Base-by-base conservation (phyloP, 2,329 filamentous ascomycete genomes). In the Paecilomyces niveus region DNA sequence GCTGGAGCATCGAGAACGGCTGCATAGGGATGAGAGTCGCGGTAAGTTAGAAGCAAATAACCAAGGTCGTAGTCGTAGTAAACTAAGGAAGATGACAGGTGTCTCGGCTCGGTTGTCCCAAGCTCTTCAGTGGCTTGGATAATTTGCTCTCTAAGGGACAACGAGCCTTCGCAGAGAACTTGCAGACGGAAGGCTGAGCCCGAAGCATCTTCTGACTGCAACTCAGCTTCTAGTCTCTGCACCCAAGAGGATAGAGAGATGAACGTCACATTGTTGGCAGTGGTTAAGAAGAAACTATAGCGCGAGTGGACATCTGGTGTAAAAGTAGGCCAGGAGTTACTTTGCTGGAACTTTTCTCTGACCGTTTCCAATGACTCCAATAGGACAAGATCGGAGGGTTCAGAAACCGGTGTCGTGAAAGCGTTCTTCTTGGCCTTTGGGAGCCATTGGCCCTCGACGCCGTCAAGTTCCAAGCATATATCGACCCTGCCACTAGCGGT, bases 391-490 rank as follows among this genome's bases (percentile, higher is more conserved):
- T 78, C 76, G 51, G 73, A 70, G 9, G 75, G 70, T 22, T 78
- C 74, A 3, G 72, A 74, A 18, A 74, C 58, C 35, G 76, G 75
- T 11, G 73, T 71, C 26, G 67, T 71, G 64, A 79, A 79, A 0
- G 71, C 67, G 55, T 73, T 74, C 54, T 70, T 74, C 55, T 67
- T 73, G 18, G 70, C 70, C 56, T 73, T 76, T 1, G 85, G 84
- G 7, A 87, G 77, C 85, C 85, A 88, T 64, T 84, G 81, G 7
- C 82, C 85, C 63, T 85, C 79, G 2, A 88, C 79, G 0, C 84
- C 85, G 55, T 86, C 81, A 32, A 86, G 68, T 63, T 87, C 83
- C 29, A 88, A 75, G 61, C 81, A 86, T 32, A 86, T 70, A 62
- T 85, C 82, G 7, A 87, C 75, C 57, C 82, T 77, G 52, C 81